Evolutionary conservation across 2,329 filamentous ascomycete species (phyloP).

Genomic region (Talaromyces sp.): DNA sequence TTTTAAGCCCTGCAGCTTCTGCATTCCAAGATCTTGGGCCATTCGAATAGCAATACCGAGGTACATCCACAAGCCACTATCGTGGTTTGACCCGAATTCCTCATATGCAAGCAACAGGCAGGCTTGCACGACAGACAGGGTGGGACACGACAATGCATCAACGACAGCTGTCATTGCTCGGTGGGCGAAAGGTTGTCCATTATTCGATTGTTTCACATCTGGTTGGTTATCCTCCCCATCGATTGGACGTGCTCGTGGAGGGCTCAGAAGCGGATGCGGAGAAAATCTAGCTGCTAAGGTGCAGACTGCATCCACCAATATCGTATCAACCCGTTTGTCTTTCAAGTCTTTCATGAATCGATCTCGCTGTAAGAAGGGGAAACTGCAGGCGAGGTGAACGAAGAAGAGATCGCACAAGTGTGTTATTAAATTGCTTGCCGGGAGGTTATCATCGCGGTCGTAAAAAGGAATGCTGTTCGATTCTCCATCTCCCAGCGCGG

Average conservation of each 20-base stretch:
- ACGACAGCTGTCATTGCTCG: slow-evolving; percentile 77
- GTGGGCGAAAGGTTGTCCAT: slow-evolving; percentile 72
- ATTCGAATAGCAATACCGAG: slow-evolving; percentile 80
- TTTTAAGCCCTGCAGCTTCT: slow-evolving; percentile 71
- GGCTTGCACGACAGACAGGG: slow-evolving; percentile 76
- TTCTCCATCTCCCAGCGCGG: slow-evolving; percentile 20
- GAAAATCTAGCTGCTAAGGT: slow-evolving; percentile 78
- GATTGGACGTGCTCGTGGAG: slow-evolving; percentile 48
- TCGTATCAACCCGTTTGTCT: slow-evolving; percentile 76
- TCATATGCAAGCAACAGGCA: slow-evolving; percentile 81
- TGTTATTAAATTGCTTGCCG: slow-evolving; percentile 69
- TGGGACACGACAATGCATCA: slow-evolving; percentile 77
- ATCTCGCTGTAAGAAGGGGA: slow-evolving; percentile 70
- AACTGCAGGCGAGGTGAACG: slow-evolving; percentile 74
- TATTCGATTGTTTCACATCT: slow-evolving; percentile 53
- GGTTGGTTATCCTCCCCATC: slow-evolving; percentile 29
- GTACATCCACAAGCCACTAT: slow-evolving; percentile 92
- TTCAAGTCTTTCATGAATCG: slow-evolving; percentile 70
- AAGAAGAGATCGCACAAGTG: slow-evolving; percentile 79
- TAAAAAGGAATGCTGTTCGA: slow-evolving; percentile 61
- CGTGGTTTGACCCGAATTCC: slow-evolving; percentile 80
- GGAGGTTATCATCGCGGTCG: slow-evolving; percentile 63
- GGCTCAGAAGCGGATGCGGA: slow-evolving; percentile 48
- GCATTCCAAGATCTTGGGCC: slow-evolving; percentile 73
- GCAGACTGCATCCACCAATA: slow-evolving; percentile 81